Evolutionary conservation across 495 filamentous ascomycete species (phyloP), one percentile per base, ranked within the genome.

Genomic region (Corynascus novoguineensis): DNA sequence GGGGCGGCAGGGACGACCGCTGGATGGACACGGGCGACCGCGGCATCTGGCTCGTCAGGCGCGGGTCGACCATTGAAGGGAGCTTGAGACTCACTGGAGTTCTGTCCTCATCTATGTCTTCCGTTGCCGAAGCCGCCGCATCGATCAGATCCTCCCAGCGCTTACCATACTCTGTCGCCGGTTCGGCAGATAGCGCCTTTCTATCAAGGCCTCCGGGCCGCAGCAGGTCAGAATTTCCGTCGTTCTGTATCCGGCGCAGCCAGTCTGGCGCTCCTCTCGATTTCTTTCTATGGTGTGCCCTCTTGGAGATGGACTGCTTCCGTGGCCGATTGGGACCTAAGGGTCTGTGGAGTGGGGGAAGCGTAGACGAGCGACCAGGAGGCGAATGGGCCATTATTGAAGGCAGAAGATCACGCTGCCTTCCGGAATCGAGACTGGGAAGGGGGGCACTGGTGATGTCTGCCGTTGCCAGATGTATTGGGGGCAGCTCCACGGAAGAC

Each of bases 91-190:
- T 79, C 77, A 89, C 87, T 59, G 87, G 87, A 61, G 87, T 91
- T 68, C 89, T 82, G 60, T 92, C 88, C 61, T 85, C 82, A 63
- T 92, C 89, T 62, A 93, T 90, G 71, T 93, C 91, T 77, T 95
- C 90, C 7, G 89, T 95, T 10, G 89, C 90, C 34, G 89, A 95
- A 15, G 90, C 86, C 22, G 71, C 71, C 10, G 91, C 91, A 71
- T 96, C 91, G 55, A 96, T 91, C 58, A 96, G 72, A 70, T 96
- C 91, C 71, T 95, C 89, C 91, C 91, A 96, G 64, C 91, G 79
- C 75, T 91, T 92, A 38, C 89, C 89, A 69, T 85, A 88, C 42
- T 86, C 81, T 59, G 81, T 83, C 29, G 84, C 79, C 15, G 91
- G 89, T 68, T 95, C 91, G 24, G 89, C 88, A 3, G 90, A 95